Conservation (phyloP, 2,329 filamentous ascomycete species). For the Colletotrichum chrysophilum region DNA sequence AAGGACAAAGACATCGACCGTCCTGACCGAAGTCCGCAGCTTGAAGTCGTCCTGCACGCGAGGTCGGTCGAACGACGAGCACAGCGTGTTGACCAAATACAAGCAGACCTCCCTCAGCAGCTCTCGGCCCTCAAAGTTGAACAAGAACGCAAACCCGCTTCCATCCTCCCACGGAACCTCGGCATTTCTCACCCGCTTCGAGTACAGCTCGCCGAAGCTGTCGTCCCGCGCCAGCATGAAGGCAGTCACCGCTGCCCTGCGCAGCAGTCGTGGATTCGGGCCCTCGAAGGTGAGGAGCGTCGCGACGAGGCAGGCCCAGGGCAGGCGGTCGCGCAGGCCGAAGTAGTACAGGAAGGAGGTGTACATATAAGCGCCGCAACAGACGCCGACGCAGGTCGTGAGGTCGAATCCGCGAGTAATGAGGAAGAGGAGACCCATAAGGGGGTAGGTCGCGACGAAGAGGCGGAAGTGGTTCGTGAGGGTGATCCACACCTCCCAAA, state of each 20-base stretch:
- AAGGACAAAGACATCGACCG: slow-evolving; percentile 7
- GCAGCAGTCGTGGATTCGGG: slow-evolving; percentile 4
- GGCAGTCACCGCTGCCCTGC: slow-evolving; percentile 6
- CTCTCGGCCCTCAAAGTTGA: slow-evolving; percentile 14
- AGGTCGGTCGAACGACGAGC: slow-evolving; percentile 3
- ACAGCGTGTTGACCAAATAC: slow-evolving; percentile 15
- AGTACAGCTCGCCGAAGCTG: neutral
- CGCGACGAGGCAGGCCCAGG: slow-evolving; percentile 10
- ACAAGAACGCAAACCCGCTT: slow-evolving; percentile 11
- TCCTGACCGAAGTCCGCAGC: slow-evolving; percentile 8
- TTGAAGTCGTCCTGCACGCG: slow-evolving; percentile 14
- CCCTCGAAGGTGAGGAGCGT: slow-evolving; percentile 10
- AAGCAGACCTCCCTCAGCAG: slow-evolving; percentile 2
- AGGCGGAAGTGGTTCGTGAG: slow-evolving; percentile 18
- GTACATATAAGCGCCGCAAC: slow-evolving; percentile 9
- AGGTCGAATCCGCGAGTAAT: neutral
- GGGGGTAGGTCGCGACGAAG: slow-evolving; percentile 14
- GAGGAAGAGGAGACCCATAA: slow-evolving; percentile 13
- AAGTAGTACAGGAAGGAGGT: slow-evolving; percentile 7
- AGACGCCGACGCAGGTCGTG: neutral
- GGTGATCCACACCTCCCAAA: slow-evolving; percentile 4
- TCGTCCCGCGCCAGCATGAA: slow-evolving; percentile 18
- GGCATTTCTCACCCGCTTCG: neutral
- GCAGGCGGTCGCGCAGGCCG: slow-evolving; percentile 4
- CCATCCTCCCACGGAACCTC: slow-evolving; percentile 14